Evolutionary conservation across 257 asterid species (phyloP).

Genomic region (Nicotiana paniculata): DNA sequence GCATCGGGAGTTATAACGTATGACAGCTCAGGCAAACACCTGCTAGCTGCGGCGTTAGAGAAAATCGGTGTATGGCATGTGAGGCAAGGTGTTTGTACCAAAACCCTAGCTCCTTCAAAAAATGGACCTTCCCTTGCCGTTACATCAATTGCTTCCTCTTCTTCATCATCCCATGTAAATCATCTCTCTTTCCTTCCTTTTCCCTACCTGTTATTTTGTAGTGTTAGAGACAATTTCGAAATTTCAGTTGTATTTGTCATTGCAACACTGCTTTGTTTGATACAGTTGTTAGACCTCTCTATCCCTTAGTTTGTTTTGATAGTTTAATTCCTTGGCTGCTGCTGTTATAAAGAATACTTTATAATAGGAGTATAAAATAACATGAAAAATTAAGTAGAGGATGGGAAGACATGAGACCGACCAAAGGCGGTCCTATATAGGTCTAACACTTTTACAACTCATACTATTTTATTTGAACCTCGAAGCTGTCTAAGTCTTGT

Average conservation of each 20-base stretch:
- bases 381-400: no score
- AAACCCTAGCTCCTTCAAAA: slow-evolving; percentile 46
- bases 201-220: neutral
- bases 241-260: neutral
- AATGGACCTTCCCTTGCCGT: slow-evolving; percentile 71
- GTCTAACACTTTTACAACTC: no score
- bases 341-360: no score
- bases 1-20: slow-evolving; percentile 56
- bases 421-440: no score
- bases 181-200: neutral
- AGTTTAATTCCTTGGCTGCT: no score
- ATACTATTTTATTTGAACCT: no score
- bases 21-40: slow-evolving; percentile 76
- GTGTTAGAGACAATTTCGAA: neutral
- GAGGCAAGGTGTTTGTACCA: slow-evolving; percentile 71
- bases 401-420: no score
- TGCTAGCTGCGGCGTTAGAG: slow-evolving; percentile 72
- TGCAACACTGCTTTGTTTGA: neutral
- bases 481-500: no score
- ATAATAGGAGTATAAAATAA: no score
- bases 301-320: no score
- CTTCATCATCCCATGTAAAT: slow-evolving; percentile 39
- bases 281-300: no score
- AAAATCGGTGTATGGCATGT: slow-evolving; percentile 82
- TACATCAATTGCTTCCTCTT: slow-evolving; percentile 68